Evolutionary conservation across 345 rosid genomes (phyloP), one percentile per base, ranked within the genome.

Genomic region (Balakata baccata): DNA sequence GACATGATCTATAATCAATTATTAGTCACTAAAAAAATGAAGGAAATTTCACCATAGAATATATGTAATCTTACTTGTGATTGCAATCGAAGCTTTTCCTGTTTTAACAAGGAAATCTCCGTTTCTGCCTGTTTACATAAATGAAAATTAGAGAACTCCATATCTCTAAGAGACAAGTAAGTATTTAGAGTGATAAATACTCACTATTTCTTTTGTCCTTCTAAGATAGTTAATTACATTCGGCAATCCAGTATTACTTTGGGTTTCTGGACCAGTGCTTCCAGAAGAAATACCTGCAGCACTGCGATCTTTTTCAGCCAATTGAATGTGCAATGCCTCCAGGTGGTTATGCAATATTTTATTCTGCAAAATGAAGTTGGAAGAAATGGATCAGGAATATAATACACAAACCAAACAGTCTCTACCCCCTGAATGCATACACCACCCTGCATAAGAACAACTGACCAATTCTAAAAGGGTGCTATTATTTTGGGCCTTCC

Each of bases 31-130:
- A 12, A 23, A 13, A 23, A 60, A 1, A 13, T 3, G 14, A 37
- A 38, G 20, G 20, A 20, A 38, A 38, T 7, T 22, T n/a, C 29
- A 6, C n/a, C 12, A 3, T 12, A 17, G 5, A 14, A 64, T 1
- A 7, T 61, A 14, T 64, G 10, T 17, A 22, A 12, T 29, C 71
- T 25, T 67, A 92, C 99, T 78, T 92, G 96, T 45, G 94, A 86
- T 78, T 92, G 96, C 87, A 95, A 72, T 45, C 98, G 90, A 74
- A 86, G 79, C 81, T 90, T 95, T 81, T 95, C 99, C 79, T 93
- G 98, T 75, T 85, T 95, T 78, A 95, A 68, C 85, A 95, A 84
- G 50, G 97, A 90, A 74, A 89, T 90, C 85, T 95, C 98, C 29
- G 96, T 95, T 82, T 95, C 96, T 23, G 96, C 92, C 99, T 95